Evolutionary conservation across 306 rosid species (phyloP), one percentile per base, ranked within the genome.

Genomic region (Prunus armeniaca): DNA sequence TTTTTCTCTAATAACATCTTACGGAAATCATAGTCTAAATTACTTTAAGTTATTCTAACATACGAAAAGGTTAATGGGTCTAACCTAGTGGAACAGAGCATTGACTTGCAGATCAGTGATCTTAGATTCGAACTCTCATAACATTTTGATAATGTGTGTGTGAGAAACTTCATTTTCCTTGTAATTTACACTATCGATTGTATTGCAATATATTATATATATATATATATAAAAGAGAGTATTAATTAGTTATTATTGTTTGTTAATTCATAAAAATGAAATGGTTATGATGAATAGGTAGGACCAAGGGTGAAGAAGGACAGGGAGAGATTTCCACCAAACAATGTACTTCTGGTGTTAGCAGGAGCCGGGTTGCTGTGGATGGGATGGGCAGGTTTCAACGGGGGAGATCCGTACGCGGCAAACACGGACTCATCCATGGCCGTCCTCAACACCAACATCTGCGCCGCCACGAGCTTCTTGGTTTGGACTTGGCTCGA

Each of bases 351-450:
- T 22, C 74, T 90, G 56, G 86, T 82, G 58, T 66, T 90, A 82
- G 88, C 89, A 0, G 96, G 96, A 47, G 91, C 92, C 1, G 96
- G 96, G 51, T 60, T 90, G 5, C 82, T 90, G 8, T 88, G 96
- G 96, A 10, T 90, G 75, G 96, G 96, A 65, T 90, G 96, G 96
- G 92, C 96, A 0, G 96, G 96, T 14, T 90, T 90, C 87, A 90
- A 90, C 51, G 96, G 96, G n/a, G 96, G 96, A 71, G 92, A 86
- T 76, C 96, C 96, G 0, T 90, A 90, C 69, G 17, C 96, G 0
- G 96, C 96, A 22, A 90, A 90, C 84, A 84, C 30, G 0, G 90
- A 86, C 85, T 86, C 96, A 0, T 90, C 95, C 9, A 84, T 90
- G 81, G 95, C 95, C 10, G 92, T 90, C 55, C 83, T 90, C 0